Evolutionary conservation across 2,329 filamentous ascomycete species (phyloP).

Genomic region (Sphaceloma murrayae): DNA sequence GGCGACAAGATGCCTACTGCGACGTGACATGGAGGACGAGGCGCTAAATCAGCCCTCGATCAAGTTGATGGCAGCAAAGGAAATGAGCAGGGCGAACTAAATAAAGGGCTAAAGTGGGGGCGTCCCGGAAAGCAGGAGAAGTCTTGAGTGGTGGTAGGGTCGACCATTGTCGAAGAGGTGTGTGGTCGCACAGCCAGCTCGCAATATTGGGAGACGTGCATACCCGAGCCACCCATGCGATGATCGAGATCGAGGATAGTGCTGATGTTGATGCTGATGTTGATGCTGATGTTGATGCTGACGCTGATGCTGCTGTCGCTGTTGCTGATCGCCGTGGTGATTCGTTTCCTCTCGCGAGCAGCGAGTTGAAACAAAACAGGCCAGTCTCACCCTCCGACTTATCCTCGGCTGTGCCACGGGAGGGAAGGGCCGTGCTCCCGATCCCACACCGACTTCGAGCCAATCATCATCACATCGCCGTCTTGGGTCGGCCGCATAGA

Average conservation of each 20-base stretch:
- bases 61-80: background rate
- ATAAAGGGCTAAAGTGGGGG: constrained; percentile 15
- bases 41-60: constrained; percentile 9
- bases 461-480: too few species aligned
- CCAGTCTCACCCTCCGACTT: background rate
- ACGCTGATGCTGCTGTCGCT: too few species aligned
- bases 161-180: background rate
- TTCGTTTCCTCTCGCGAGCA: constrained; percentile 3
- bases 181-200: constrained; percentile 8
- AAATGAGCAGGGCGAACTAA: constrained; percentile 9
- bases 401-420: too few species aligned
- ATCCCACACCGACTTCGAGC: too few species aligned
- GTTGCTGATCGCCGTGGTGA: background rate
- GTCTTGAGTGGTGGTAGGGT: too few species aligned
- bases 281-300: too few species aligned
- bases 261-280: too few species aligned
- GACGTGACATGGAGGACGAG: background rate
- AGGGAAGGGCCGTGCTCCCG: too few species aligned
- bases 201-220: too few species aligned
- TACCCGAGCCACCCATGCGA: background rate
- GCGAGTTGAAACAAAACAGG: constrained; percentile 7
- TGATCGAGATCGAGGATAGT: background rate
- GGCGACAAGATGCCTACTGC: background rate
- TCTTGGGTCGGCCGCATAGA: too few species aligned
- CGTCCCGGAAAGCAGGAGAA: too few species aligned